Conservation (phyloP, 768 basidiomycete genomes). For the Sporobolomyces roseus region DNA sequence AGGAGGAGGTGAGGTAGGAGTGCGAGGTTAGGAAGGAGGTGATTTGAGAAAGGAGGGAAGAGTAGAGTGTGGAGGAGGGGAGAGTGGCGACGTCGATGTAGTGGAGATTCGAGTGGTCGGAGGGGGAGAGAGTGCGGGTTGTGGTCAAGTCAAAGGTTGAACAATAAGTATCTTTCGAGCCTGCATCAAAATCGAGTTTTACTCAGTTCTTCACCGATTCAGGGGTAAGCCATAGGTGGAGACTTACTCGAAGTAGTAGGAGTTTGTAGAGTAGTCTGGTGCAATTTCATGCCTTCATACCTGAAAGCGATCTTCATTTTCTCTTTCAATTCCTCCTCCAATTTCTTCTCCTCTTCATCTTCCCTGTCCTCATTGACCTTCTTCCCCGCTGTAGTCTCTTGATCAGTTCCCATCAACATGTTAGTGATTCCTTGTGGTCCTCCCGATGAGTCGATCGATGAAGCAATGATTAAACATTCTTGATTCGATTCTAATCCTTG, state of each 20-base stretch:
- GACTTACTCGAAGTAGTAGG: constrained; percentile 8
- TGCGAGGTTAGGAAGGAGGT: neutral
- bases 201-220: too few species aligned
- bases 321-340: constrained; percentile 44
- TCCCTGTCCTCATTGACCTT: constrained; percentile 14
- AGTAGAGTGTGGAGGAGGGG: neutral
- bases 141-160: constrained; percentile 68
- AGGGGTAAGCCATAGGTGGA: too few species aligned
- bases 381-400: constrained; percentile 46
- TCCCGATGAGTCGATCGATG: constrained; percentile 48
- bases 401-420: constrained; percentile 67
- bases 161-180: constrained; percentile 62
- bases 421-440: constrained; percentile 58
- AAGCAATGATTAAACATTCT: constrained; percentile 62
- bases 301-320: constrained; percentile 96
- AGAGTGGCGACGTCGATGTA: constrained; percentile 49
- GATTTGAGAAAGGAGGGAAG: constrained; percentile 3
- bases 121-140: constrained; percentile 57
- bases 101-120: constrained; percentile 53
- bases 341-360: constrained; percentile 47
- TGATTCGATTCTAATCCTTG: constrained; percentile 78
- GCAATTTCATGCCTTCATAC: constrained; percentile 88
- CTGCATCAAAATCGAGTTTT: neutral
- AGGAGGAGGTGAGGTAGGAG: neutral
- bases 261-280: constrained; percentile 73